A percentile compares a stretch with the other conserved stretches of the same genome.
Evolutionary conservation across 2,329 filamentous ascomycete species (phyloP).

Genomic region (Penicillium sp.): DNA sequence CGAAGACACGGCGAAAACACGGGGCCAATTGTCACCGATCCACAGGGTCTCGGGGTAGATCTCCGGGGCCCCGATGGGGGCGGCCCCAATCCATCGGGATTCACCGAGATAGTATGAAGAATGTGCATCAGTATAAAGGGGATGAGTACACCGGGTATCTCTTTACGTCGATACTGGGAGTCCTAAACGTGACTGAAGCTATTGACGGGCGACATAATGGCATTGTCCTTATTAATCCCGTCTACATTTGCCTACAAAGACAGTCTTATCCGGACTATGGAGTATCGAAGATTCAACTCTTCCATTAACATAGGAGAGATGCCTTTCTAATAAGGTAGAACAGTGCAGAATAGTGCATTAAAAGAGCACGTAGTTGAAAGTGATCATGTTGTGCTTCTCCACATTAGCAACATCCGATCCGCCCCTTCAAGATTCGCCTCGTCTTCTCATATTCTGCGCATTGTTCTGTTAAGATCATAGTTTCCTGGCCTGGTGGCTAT

Average conservation of each 20-base stretch:
- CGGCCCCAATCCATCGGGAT: background rate
- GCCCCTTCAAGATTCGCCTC: background rate
- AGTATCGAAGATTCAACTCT: no score
- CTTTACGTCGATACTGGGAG: background rate
- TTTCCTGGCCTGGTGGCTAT: background rate
- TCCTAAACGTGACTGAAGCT: background rate
- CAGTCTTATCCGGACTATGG: no score
- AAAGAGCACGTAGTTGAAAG: no score
- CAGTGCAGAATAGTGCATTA: no score
- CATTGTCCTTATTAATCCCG: background rate
- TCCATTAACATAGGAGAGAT: no score
- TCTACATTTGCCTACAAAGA: no score
- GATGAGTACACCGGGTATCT: no score
- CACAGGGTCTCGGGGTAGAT: constrained; percentile 1
- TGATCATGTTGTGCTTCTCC: constrained; percentile 12
- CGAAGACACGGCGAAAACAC: background rate
- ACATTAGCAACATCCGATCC: background rate
- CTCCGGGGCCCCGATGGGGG: background rate
- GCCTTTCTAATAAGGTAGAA: no score
- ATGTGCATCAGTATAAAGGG: background rate
- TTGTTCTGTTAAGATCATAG: background rate
- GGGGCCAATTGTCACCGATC: background rate
- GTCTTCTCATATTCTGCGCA: background rate
- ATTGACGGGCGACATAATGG: background rate
- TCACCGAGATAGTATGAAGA: background rate